Evolutionary conservation across 2,329 filamentous ascomycete species (phyloP), one percentile per base, ranked within the genome.

Genomic region (Periconia macrospinosa): DNA sequence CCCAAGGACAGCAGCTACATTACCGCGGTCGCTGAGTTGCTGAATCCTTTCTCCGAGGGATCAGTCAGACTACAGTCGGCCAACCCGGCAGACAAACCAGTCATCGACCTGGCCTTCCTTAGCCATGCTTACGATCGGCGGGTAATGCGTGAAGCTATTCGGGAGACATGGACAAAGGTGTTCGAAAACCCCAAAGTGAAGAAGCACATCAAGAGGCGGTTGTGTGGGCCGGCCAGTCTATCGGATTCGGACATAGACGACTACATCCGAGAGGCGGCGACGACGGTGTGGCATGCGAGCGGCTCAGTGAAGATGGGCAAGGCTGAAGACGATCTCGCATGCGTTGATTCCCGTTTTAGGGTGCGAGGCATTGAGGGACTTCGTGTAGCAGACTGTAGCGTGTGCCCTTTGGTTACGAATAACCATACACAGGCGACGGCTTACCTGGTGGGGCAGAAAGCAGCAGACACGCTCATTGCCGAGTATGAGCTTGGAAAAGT

Each of bases 41-140:
- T 74, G 70, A 69, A 70, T 61, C 75, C 79, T 1, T 81, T 85
- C 64, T 78, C 75, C 19, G 70, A 71, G 40, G 85, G 85, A 15
- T 74, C 76, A 27, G 78, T 84, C 0, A 79, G 72, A 0, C 75
- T 88, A 3, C 76, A 79, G 45, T 85, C 83, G 0, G 66, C 79
- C 0, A 76, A 86, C 52, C 80, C 83, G 0, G 61, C 69, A 1
- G 78, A 75, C 2, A 79, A 83, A 8, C 77, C 85, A 0, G 62
- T 74, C 2, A 81, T 84, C 61, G 77, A 86, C 56, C 78, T 83
- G 0, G 79, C 78, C 23, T 83, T 80, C 63, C 71, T 85, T 1
- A 71, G 71, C 0, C 76, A 83, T 45, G 78, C 81, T 0, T 87
- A 81, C 61, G 85, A 88, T 59, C 75, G 76, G 1, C 61, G 65